Conservation (phyloP, 164 flowering plant species). For the Tinospora cordifolia region DNA sequence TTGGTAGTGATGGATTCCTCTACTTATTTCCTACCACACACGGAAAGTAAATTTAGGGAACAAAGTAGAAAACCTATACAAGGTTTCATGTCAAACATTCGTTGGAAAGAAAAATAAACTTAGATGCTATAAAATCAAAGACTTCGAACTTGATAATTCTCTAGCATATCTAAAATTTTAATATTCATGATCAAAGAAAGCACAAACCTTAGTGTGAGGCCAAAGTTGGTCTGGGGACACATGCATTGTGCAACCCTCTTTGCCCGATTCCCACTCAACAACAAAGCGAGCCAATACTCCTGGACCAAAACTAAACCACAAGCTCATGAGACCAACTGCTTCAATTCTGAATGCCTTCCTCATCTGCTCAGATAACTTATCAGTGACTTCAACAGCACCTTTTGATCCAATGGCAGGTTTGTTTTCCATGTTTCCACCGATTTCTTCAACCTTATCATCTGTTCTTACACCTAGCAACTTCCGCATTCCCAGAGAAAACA, state of each 20-base stretch:
- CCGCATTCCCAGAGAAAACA: slow-evolving; percentile 90
- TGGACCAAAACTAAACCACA: slow-evolving; percentile 97
- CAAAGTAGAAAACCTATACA: not conserved
- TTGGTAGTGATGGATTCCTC: not conserved
- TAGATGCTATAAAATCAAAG: not conserved
- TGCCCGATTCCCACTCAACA: slow-evolving; percentile 96
- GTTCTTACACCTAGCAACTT: slow-evolving; percentile 77
- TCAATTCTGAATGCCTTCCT: slow-evolving; percentile 83
- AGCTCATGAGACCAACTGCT: slow-evolving; percentile 91
- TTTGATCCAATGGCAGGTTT: slow-evolving; percentile 42
- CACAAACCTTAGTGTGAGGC: slow-evolving; percentile 95
- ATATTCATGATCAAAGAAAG: not conserved
- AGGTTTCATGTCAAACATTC: not conserved
- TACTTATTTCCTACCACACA: not conserved
- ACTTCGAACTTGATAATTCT: too few relatives aligned
- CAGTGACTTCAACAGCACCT: slow-evolving; percentile 37
- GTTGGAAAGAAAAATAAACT: not conserved
- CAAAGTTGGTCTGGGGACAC: slow-evolving; percentile 98
- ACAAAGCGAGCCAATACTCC: slow-evolving; percentile 95
- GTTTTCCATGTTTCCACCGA: slow-evolving; percentile 32
- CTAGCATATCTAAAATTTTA: not conserved
- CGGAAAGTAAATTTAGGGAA: not conserved
- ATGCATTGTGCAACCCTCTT: slow-evolving; percentile 99
- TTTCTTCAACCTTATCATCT: slow-evolving; percentile 70
- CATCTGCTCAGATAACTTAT: slow-evolving; percentile 67